Evolutionary conservation across 345 rosid species (phyloP).

Genomic region (Psidium friedrichsthalianum): DNA sequence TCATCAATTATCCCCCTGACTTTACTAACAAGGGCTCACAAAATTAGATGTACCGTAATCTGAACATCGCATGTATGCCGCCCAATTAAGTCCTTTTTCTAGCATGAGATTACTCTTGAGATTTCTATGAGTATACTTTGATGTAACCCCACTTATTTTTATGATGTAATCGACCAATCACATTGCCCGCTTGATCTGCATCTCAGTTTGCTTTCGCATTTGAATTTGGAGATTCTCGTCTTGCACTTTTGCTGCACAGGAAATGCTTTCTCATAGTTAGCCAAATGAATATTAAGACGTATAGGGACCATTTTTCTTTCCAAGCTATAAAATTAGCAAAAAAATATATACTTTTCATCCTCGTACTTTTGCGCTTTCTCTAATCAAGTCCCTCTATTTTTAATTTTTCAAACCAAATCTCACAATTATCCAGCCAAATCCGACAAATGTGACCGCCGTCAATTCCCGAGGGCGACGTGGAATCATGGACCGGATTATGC

Average conservation of each 20-base stretch:
- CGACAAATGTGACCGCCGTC: neutral
- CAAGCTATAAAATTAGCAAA: neutral
- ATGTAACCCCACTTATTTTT: neutral
- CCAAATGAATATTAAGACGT: neutral
- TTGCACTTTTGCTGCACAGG: neutral
- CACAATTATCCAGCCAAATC: neutral
- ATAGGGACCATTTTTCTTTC: neutral
- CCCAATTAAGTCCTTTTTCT: neutral
- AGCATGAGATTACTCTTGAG: neutral
- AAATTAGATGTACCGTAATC: neutral
- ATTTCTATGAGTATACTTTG: neutral
- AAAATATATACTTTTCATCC: neutral
- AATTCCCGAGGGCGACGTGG: neutral
- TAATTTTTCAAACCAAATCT: neutral
- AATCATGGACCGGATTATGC: neutral
- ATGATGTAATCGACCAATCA: rapidly evolving
- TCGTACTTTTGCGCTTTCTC: neutral
- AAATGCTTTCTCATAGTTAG: neutral
- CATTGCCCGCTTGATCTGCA: neutral
- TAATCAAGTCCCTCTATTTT: neutral
- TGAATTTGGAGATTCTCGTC: neutral
- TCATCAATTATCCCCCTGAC: neutral
- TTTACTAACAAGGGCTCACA: neutral
- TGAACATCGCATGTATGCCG: neutral
- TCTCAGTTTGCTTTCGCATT: neutral